These are phyloP conservation scores for Limonium bicolor DNA, from an alignment of 148 eudicot species.

Conservation along the genomic window DNA sequence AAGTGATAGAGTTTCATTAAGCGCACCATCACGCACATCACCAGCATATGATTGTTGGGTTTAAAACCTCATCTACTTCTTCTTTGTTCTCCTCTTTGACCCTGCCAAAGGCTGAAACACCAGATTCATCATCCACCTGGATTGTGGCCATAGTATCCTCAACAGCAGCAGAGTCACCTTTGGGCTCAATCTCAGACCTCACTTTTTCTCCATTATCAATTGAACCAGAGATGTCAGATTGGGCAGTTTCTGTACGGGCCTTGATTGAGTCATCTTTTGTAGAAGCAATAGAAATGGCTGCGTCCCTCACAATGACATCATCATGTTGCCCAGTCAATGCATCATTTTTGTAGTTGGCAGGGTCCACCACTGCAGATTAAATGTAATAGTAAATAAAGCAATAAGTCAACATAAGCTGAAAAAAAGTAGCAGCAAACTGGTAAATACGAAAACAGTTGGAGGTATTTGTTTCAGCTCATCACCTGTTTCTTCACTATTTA, in stretches of 20 bases:
- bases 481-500: too few relatives aligned
- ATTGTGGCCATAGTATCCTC: too few relatives aligned
- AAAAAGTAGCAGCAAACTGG: too few relatives aligned
- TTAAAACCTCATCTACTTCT: constrained; percentile 4
- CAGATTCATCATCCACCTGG: too few relatives aligned
- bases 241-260: background rate
- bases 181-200: constrained; percentile 7
- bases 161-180: constrained; percentile 3
- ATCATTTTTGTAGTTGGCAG: background rate
- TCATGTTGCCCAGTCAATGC: background rate
- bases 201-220: constrained; percentile 5
- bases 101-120: constrained; percentile 10
- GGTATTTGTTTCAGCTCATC: too few relatives aligned
- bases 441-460: too few relatives aligned
- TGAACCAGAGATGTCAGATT: constrained; percentile 6
- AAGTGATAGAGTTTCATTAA: constrained; percentile 1
- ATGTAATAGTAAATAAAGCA: too few relatives aligned
- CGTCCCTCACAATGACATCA: background rate
- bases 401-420: too few relatives aligned
- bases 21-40: constrained; percentile 5
- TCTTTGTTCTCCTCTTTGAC: constrained; percentile 13
- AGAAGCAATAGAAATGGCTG: background rate
- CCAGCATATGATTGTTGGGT: constrained; percentile 8
- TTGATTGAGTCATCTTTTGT: background rate
- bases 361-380: background rate